Percentiles rank a stretch among this genome's conserved stretches.
Evolutionary conservation across 768 basidiomycete genomes (phyloP).

Genomic region (Auricularia cornea): DNA sequence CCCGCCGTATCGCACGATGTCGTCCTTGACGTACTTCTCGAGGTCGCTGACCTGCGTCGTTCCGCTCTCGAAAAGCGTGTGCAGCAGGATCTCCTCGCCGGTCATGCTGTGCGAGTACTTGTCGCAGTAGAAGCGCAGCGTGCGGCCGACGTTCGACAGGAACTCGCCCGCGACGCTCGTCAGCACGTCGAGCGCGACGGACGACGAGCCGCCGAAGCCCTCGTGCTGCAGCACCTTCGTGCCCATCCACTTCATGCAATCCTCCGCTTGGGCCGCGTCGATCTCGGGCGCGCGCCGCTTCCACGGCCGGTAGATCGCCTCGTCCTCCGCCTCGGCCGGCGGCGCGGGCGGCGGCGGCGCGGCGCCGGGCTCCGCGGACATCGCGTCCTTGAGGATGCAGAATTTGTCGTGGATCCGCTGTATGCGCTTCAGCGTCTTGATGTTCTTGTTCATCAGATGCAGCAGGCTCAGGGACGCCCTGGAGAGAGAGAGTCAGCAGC

Average conservation of each 20-base stretch:
- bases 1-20: conserved; percentile 72
- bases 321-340: conserved; percentile 13
- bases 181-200: conserved; percentile 67
- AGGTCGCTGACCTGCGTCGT: conserved; percentile 68
- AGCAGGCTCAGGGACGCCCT: conserved; percentile 28
- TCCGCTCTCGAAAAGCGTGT: conserved; percentile 86
- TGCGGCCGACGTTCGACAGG: conserved; percentile 76
- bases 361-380: conserved; percentile 12
- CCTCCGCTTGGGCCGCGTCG: conserved; percentile 48
- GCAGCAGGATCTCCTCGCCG: conserved; percentile 89
- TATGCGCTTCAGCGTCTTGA: conserved; percentile 64
- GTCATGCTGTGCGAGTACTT: conserved; percentile 75
- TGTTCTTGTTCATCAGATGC: conserved; percentile 66
- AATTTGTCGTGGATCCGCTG: conserved; percentile 68
- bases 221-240: conserved; percentile 78
- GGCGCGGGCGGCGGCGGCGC: neutral
- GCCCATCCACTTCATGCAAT: conserved; percentile 65
- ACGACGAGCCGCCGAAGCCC: conserved; percentile 78
- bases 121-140: conserved; percentile 73
- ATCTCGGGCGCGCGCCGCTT: conserved; percentile 38
- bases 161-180: conserved; percentile 73
- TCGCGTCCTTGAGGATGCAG: conserved; percentile 39
- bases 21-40: conserved; percentile 82
- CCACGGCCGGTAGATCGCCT: conserved; percentile 38
- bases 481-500: neutral